Base-by-base conservation (phyloP, 2,329 filamentous ascomycete genomes). In the Dothistroma pini region DNA sequence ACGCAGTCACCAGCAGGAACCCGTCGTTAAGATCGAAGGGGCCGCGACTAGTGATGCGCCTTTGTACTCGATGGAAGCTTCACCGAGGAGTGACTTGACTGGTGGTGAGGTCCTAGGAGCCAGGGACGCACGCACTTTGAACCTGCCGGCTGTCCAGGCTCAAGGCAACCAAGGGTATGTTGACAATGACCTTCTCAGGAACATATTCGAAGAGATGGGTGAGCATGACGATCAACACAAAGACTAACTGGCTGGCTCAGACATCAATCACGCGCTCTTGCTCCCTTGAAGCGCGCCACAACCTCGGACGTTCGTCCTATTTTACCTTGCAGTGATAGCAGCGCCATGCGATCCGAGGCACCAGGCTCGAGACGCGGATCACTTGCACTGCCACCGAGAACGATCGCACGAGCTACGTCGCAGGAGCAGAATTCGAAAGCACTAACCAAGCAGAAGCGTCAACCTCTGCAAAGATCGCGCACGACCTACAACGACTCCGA, bases 351-450 rank as follows among this genome's bases (percentile, higher is more conserved):
- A 11, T 50, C 61, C 14, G 55, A 64, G 21, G 54, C n/a, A 29
- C 25, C 69, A 48, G 63, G 65, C 19, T 60, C 69, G 19, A 61
- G 72, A 29, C 68, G 72, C 21, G 65, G 73, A 67, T 77, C 64
- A 52, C 73, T 75, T 12, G 74, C 74, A 29, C 70, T 71, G 16
- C 73, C 72, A 10, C 59, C 72, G 2, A 70, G 71, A 54, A 63
- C 69, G 19, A 55, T 67, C 12, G 61, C 63, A n/a, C 64, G 64
- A 16, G 60, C 69, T 29, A 49, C 61, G 12, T 54, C 63, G 5
- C 67, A 70, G 48, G 63, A 63, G 32, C 60, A 51, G 21, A 35
- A 48, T 49, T 49, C 61, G 54, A 44, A 61, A 60, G 58, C 66
- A 68, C 49, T 65, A 58, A 16, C 51, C 57, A 69, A 69, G 63